phyloP scores from a whole-genome alignment of 768 basidiomycete species.

The Clavaria fumosa region DNA sequence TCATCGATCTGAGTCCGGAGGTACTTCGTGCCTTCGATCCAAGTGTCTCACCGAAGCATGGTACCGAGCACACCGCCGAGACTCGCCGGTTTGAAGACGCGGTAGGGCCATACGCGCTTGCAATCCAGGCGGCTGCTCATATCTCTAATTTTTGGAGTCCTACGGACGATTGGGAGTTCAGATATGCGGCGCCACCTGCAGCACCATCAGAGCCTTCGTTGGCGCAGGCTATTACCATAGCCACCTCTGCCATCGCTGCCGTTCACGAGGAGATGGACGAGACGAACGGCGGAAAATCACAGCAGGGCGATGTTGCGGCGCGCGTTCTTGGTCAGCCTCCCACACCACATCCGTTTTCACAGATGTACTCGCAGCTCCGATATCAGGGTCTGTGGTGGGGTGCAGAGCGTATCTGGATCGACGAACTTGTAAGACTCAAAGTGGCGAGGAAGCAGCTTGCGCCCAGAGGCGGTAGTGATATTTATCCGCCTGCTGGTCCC shows the following conservation, averaged over 20 bases:
- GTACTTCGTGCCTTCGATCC: slow-evolving; percentile 38
- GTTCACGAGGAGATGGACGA: slow-evolving; percentile 11
- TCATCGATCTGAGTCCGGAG: slow-evolving; percentile 28
- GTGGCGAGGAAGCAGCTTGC: slow-evolving; percentile 50
- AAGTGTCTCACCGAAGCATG: slow-evolving; percentile 14
- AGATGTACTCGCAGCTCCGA: slow-evolving; percentile 32
- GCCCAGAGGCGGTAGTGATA: slow-evolving; percentile 43
- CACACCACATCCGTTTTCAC: slow-evolving; percentile 7
- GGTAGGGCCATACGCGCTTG: slow-evolving; percentile 49
- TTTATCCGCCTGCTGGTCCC: slow-evolving; percentile 49
- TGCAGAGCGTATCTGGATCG: slow-evolving; percentile 74
- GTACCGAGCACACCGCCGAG: not conserved
- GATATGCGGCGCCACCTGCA: slow-evolving; percentile 25
- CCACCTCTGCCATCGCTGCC: slow-evolving; percentile 27
- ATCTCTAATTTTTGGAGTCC: slow-evolving; percentile 54
- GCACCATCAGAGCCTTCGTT: slow-evolving; percentile 17
- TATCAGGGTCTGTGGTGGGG: slow-evolving; percentile 88
- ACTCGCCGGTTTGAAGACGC: slow-evolving; percentile 32
- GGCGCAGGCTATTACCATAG: slow-evolving; percentile 30
- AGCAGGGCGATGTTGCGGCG: slow-evolving; percentile 9
- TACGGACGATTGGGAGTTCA: slow-evolving; percentile 59
- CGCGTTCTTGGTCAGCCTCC: slow-evolving; percentile 15
- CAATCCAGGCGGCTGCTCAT: slow-evolving; percentile 53
- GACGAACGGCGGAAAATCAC: slow-evolving; percentile 10
- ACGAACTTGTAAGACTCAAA: slow-evolving; percentile 72